These are phyloP conservation scores for Alternaria sp. DNA, from an alignment of 2,329 filamentous ascomycete species.

Conservation along the genomic window DNA sequence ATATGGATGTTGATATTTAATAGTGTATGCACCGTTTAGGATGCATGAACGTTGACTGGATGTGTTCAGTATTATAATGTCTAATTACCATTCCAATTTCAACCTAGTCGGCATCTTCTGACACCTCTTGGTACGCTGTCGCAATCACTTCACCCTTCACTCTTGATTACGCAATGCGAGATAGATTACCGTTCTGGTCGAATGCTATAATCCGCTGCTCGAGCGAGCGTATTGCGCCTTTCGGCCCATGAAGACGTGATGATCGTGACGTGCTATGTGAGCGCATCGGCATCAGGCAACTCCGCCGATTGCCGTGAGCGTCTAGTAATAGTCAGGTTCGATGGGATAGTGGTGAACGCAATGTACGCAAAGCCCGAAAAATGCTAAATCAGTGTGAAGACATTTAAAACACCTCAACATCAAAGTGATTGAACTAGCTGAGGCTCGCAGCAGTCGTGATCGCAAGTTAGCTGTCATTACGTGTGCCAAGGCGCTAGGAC, in stretches of 20 bases:
- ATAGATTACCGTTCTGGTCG: not conserved
- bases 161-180: fast-evolving
- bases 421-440: not conserved
- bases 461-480: no score
- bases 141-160: not conserved
- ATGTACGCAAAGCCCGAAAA: no score
- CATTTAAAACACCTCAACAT: not conserved
- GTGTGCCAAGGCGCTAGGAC: not conserved
- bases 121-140: not conserved
- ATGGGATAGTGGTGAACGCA: not conserved
- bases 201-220: not conserved
- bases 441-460: not conserved
- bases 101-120: not conserved
- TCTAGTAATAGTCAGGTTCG: not conserved
- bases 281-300: not conserved
- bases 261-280: not conserved
- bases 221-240: not conserved
- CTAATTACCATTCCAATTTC: not conserved
- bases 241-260: not conserved
- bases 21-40: not conserved
- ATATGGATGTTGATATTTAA: not conserved
- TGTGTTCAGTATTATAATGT: not conserved
- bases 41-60: not conserved
- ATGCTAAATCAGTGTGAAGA: not conserved
- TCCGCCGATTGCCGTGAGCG: not conserved